Percentiles rank a stretch among this genome's conserved stretches.
Evolutionary conservation across 208 protist genomes (phyloP).

Genomic region (Crithidia thermophila): DNA sequence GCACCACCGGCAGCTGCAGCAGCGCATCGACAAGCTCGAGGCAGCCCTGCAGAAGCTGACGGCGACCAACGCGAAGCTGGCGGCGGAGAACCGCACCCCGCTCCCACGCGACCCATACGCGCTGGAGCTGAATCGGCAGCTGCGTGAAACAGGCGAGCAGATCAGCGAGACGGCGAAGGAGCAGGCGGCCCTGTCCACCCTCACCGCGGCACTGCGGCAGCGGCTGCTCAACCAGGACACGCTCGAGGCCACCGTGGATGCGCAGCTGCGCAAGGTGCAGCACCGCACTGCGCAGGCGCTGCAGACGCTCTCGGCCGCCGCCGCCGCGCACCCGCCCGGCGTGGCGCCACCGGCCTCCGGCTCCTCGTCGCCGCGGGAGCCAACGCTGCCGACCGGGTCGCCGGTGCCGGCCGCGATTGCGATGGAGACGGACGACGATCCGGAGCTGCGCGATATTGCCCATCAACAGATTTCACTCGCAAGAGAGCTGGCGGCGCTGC

Average conservation of each 20-base stretch:
- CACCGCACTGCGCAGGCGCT: constrained; percentile 29
- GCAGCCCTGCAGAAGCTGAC: constrained; percentile 41
- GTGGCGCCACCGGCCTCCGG: constrained; percentile 7
- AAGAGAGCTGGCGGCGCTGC: constrained; percentile 70
- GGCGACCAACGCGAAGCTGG: constrained; percentile 48
- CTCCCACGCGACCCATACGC: constrained; percentile 74
- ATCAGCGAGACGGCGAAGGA: constrained; percentile 43
- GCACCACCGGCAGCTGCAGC: constrained; percentile 17
- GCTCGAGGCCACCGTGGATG: constrained; percentile 67
- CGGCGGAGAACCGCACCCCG: constrained; percentile 66
- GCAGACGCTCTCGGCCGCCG: constrained; percentile 24
- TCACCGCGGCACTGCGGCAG: constrained; percentile 61
- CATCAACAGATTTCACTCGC: constrained; percentile 75
- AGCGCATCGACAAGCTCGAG: constrained; percentile 39
- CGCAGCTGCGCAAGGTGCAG: constrained; percentile 56
- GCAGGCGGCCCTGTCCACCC: constrained; percentile 40
- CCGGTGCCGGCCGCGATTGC: constrained; percentile 14
- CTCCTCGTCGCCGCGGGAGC: constrained; percentile 11
- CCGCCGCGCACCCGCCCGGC: constrained; percentile 21
- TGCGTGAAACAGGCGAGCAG: constrained; percentile 64
- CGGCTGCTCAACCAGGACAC: constrained; percentile 60
- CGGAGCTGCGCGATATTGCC: constrained; percentile 69
- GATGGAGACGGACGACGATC: constrained; percentile 44
- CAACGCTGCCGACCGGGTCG: constrained; percentile 22
- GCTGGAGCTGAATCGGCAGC: constrained; percentile 57